Evolutionary conservation across 2,329 filamentous ascomycete species (phyloP), one percentile per base, ranked within the genome.

Genomic region (Lachnellula subtilissima): DNA sequence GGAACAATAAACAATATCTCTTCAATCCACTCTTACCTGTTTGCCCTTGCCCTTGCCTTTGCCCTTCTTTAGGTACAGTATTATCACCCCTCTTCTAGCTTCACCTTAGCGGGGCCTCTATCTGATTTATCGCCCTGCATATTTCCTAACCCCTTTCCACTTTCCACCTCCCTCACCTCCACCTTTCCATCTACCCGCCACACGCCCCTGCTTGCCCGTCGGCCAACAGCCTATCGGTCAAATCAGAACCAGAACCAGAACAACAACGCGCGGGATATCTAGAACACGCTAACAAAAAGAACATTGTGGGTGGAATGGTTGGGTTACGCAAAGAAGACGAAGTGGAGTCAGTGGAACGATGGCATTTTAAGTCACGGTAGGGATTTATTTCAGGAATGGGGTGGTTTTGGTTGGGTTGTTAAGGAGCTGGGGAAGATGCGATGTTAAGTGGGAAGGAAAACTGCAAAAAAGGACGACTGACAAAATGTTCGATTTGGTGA

Each of bases 401-500:
- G 46, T 17, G 36, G 48, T 12, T 50, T 36, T 19, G 3, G 28
- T 17, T 17, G n/a, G 36, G 12, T 32, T 45, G 37, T 40, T 17
- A 15, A 28, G 12, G 36, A 22, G 22, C 22, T 22, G 28, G 9
- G 14, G 14, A 8, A 47, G 15, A 23, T 22, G 19, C n/a, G 19
- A 45, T n/a, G n/a, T 4, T 19, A 22, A 12, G 15, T 45, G 42
- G 6, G 25, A 28, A 28, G 25, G 7, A 28, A 28, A 28, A 25
- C 5, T 5, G 17, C n/a, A 11, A 12, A 45, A 45, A 22, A 19
- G 3, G 17, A 22, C 22, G 37, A 17, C 14, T 4, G 42, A 12
- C 5, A 45, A 45, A 22, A 45, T 45, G 56, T 67, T 76, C 56
- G 74, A 76, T 61, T 65, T 73, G 28, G 66, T 76, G 40, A 63